Evolutionary conservation across 208 protist genomes (phyloP).

Genomic region (Kentomonas sorsogonicus): DNA sequence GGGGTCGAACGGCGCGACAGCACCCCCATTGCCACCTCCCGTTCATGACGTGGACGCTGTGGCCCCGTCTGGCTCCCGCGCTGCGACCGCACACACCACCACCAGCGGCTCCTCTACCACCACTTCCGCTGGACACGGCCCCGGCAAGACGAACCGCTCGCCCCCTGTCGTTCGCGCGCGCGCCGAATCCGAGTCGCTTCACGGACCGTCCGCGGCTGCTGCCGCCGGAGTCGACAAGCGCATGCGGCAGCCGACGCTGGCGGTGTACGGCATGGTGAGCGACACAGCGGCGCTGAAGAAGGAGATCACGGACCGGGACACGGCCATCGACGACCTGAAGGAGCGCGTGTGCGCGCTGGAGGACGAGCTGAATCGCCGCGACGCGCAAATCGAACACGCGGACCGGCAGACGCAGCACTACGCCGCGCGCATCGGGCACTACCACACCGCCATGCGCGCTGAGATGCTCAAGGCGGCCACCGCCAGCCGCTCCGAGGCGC

Average conservation of each 20-base stretch:
- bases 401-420: constrained; percentile 21
- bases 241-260: constrained; percentile 50
- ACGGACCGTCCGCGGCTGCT: too few species aligned
- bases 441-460: constrained; percentile 36
- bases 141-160: too few species aligned
- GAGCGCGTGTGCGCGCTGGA: constrained; percentile 19
- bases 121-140: too few species aligned
- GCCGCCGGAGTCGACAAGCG: constrained; percentile 9
- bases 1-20: too few species aligned
- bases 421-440: constrained; percentile 26
- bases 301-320: constrained; percentile 44
- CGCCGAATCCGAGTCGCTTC: too few species aligned
- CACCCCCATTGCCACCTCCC: too few species aligned
- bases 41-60: too few species aligned
- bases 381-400: constrained; percentile 23
- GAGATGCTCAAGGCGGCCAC: constrained; percentile 49
- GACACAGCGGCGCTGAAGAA: constrained; percentile 44
- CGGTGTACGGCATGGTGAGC: constrained; percentile 52
- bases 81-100: too few species aligned
- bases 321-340: constrained; percentile 47
- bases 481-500: constrained; percentile 37
- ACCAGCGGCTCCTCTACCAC: too few species aligned
- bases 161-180: too few species aligned
- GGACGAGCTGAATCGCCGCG: constrained; percentile 20
- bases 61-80: too few species aligned